Evolutionary conservation across 495 filamentous ascomycete genomes (phyloP).

Genomic region (Neurospora terricola): DNA sequence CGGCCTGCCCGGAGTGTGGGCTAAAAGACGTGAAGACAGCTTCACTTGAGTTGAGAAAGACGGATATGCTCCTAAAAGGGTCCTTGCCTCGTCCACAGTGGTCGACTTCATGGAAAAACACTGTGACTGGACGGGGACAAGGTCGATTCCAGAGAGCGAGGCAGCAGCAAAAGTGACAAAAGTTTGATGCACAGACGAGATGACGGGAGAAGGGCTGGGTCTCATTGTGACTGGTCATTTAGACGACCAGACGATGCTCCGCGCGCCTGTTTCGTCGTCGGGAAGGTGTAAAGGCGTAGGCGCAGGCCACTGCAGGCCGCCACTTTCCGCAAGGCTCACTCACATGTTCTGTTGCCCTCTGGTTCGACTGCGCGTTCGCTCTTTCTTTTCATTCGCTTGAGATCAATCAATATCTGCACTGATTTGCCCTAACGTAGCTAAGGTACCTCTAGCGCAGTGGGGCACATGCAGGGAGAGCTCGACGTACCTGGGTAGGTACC

Average conservation of each 20-base stretch:
- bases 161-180: not conserved
- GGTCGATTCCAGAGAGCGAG: not conserved
- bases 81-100: not conserved
- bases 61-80: not conserved
- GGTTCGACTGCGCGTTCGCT: not conserved
- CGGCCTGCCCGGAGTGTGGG: not conserved
- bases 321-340: not conserved
- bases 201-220: not conserved
- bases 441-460: not conserved
- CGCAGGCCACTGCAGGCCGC: not conserved
- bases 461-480: not conserved
- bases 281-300: not conserved
- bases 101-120: not conserved
- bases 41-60: not conserved
- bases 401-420: not conserved
- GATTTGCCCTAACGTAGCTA: too few relatives aligned
- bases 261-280: not conserved
- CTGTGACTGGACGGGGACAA: not conserved
- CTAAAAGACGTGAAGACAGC: not conserved
- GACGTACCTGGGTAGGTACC: not conserved
- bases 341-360: not conserved
- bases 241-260: not conserved
- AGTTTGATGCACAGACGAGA: not conserved
- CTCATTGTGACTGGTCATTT: not conserved
- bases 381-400: not conserved